Base-by-base conservation (phyloP, 116 monocot genomes). In the Phalaenopsis hybrid region DNA sequence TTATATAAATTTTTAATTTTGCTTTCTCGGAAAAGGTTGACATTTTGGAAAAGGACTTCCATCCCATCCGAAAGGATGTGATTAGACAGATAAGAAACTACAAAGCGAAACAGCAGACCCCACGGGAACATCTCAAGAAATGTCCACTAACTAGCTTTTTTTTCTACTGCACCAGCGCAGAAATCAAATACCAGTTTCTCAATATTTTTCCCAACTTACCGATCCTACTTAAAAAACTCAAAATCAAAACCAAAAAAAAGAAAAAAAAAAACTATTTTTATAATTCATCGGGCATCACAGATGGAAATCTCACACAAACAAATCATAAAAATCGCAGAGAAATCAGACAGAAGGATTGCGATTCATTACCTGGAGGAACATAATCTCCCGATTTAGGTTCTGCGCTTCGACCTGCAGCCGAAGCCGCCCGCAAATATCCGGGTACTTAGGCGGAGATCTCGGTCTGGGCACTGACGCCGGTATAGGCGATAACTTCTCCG, bases 301-400 rank as follows among this genome's bases (percentile, higher is more conserved):
- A 72, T 72, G 41, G 37, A 72, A 72, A 72, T 72, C 72, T 41
- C 41, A 37, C 4, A 16, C 12, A 34, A 16, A 72, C 41, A 12
- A 72, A 72, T 72, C 37, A 16, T 5, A 37, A 72, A 72, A 72
- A 15, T 0, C 10, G 17, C 20, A 33, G 4, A 48, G 45, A 73
- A 15, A 41, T 41, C 37, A 31, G 37, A 41, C 13, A n/a, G 44
- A 55, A 44, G 8, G 57, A 17, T 33, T 52, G 57, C 43, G 44
- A 55, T 78, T 28, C 13, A 78, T 57, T 52, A 78, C 78, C 78
- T 78, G 33, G 5, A 78, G 78, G 52, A 78, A 57, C 10, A 28
- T 5, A 34, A 78, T 78, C 78, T 78, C 55, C 5, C 78, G 51
- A 55, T 78, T 78, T 21, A 78, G 33, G 33, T 55, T 78, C 78